Evolutionary conservation across 2,329 filamentous ascomycete species (phyloP), one percentile per base, ranked within the genome.

Genomic region (Ilyonectria mors-panacis): DNA sequence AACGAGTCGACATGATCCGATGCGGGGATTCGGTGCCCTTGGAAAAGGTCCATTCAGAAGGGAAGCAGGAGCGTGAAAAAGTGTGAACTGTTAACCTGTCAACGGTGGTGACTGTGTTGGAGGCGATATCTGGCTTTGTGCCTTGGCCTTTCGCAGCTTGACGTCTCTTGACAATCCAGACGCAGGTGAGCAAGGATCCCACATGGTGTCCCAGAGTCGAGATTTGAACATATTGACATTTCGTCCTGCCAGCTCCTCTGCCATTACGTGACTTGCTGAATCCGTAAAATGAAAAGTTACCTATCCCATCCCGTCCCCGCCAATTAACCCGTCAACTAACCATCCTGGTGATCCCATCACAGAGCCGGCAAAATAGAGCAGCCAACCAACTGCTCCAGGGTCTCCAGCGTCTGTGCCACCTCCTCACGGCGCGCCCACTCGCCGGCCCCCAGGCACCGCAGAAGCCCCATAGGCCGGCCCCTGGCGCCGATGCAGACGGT

Each of bases 401-500:
- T 12, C 50, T 17, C 53, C 59, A 62, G 59, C 42, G 50, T 35
- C 56, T 59, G 61, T 64, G 61, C 55, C 54, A 23, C 37, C 54
- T 54, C 17, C 61, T 45, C 44, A 23, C 44, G 23, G 44, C 26
- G 26, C 26, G 44, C 44, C 15, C 45, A 19, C 39, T 42, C 15
- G 39, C 39, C n/a, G 15, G 15, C 39, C 39, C 23, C 56, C 57
- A 65, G 63, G 63, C 63, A 61, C 63, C 57, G 10, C 44, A 21
- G 53, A 17, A 13, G 35, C 57, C 50, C 63, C 57, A 65, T 65
- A 65, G 57, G 59, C 26, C 28, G 3, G 50, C 59, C 59, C 59
- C 59, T 56, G 59, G 59, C 42, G 51, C 59, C 23, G 51, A 35
- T 55, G 59, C 59, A 56, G 42, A 26, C 59, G 56, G 59, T 50